A percentile compares a stretch with the other conserved stretches of the same genome.
These are phyloP conservation scores for Marasmius sp. DNA, from an alignment of 1,284 basidiomycete species.

Conservation along the genomic window DNA sequence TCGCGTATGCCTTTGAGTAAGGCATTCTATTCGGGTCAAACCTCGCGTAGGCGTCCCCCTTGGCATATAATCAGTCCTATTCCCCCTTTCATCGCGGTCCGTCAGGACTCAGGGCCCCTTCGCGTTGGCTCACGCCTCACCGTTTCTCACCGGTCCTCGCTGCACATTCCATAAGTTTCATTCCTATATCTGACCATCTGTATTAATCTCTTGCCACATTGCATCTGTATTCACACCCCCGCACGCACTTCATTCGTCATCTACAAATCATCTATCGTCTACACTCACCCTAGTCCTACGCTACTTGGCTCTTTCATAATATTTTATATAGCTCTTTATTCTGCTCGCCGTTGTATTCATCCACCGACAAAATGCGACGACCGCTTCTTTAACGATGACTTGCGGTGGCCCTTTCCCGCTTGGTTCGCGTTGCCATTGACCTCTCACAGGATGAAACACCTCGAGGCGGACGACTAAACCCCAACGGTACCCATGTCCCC, in stretches of 20 bases:
- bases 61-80: not conserved
- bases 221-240: slow-evolving; percentile 11
- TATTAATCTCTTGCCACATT: slow-evolving; percentile 9
- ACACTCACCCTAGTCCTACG: slow-evolving; percentile 3
- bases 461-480: not conserved
- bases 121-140: slow-evolving; percentile 3
- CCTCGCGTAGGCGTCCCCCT: not conserved
- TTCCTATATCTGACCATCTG: slow-evolving; percentile 1
- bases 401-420: not conserved
- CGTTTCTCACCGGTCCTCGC: slow-evolving; percentile 3
- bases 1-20: slow-evolving; percentile 70
- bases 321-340: not conserved
- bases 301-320: slow-evolving; percentile 10
- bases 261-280: not conserved
- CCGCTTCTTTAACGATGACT: not conserved
- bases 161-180: not conserved
- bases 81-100: not conserved
- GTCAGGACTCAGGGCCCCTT: not conserved
- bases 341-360: not conserved
- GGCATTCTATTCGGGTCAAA: not conserved
- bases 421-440: not conserved
- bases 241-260: not conserved
- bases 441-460: not conserved
- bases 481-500: not conserved
- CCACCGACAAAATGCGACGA: not conserved